Base-by-base conservation (phyloP, 2,329 filamentous ascomycete species). In the Cadophora luteo-olivacea region DNA sequence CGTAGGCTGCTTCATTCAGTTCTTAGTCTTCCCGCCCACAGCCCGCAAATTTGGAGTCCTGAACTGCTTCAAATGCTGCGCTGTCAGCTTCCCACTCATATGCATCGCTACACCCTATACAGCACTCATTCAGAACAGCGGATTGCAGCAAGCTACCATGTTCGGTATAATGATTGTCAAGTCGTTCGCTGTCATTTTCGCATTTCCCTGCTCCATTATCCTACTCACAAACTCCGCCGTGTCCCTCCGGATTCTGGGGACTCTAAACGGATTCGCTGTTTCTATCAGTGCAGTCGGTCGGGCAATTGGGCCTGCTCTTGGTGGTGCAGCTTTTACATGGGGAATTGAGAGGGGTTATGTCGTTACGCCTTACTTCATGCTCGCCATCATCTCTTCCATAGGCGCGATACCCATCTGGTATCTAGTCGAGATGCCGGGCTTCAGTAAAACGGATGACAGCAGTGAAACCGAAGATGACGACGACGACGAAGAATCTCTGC, bases 121-220 rank as follows among this genome's bases (percentile, higher is more conserved):
- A 0, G 88, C 90, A 0, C 85, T 97, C 0, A 82, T 91, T 70
- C 78, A 84, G 24, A 77, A 81, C 32, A 72, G 78, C 0, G 58
- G 69, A 0, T 24, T 41, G 57, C 91, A 92, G 64, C 86, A 91
- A 74, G 79, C 82, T 1, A 85, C 82, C n/a, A 83, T 97, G 61
- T 84, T 94, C 66, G 68, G 80, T 0, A 81, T 97, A 48, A 89
- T 97, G 83, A 80, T 92, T 52, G 73, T 90, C 75, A 97, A 97
- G 78, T 90, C 91, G 11, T 85, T 92, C 65, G 87, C 86, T 49
- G 89, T 90, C 68, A 96, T 97, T 72, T 91, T 97, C 75, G 91
- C 91, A 0, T 97, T 97, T 78, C 95, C 96, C 0, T 96, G 92
- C 75, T 91, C 87, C 32, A 97, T 93, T 6, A 97, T 98, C 74